Evolutionary conservation across 129 eudicot genomes (phyloP).

Genomic region (Sambucus nigra): DNA sequence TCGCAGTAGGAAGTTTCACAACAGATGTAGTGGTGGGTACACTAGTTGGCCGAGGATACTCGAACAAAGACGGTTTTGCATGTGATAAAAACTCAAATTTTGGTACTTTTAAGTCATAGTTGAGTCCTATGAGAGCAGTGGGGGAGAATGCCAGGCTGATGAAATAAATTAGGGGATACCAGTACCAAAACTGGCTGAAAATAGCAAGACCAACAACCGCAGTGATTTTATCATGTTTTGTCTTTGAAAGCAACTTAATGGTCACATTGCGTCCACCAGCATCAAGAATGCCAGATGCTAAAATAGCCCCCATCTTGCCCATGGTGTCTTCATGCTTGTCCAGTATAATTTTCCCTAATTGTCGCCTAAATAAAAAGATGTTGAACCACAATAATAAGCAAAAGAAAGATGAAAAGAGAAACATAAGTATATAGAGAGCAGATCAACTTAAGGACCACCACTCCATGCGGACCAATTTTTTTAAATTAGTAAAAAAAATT

Average conservation of each 20-base stretch:
- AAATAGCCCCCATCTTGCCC: slow-evolving; percentile 99
- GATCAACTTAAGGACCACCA: too few relatives aligned
- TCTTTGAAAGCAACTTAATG: slow-evolving; percentile 74
- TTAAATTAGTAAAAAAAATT: too few relatives aligned
- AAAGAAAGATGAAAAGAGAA: slow-evolving; percentile 1
- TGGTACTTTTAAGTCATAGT: slow-evolving; percentile 87
- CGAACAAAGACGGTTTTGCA: slow-evolving; percentile 88
- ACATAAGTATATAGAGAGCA: too few relatives aligned
- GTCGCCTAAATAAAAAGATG: slow-evolving; percentile 42
- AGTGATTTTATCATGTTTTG: slow-evolving; percentile 83
- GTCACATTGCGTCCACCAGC: slow-evolving; percentile 99
- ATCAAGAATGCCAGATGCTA: slow-evolving; percentile 94
- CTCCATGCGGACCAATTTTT: too few relatives aligned
- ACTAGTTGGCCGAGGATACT: slow-evolving; percentile 88
- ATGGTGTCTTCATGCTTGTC: slow-evolving; percentile 98
- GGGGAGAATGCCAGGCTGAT: slow-evolving; percentile 90
- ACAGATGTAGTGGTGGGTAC: slow-evolving; percentile 79
- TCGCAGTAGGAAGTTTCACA: slow-evolving; percentile 90
- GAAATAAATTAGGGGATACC: slow-evolving; percentile 93
- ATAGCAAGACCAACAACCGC: slow-evolving; percentile 97
- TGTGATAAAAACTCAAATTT: slow-evolving; percentile 78
- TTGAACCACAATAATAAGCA: not conserved
- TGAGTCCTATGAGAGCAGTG: slow-evolving; percentile 84
- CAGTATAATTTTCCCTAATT: slow-evolving; percentile 78
- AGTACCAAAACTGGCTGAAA: slow-evolving; percentile 96